Evolutionary conservation across 108 stramenopile genomes (phyloP).

Genomic region (Nitzschia sp.): DNA sequence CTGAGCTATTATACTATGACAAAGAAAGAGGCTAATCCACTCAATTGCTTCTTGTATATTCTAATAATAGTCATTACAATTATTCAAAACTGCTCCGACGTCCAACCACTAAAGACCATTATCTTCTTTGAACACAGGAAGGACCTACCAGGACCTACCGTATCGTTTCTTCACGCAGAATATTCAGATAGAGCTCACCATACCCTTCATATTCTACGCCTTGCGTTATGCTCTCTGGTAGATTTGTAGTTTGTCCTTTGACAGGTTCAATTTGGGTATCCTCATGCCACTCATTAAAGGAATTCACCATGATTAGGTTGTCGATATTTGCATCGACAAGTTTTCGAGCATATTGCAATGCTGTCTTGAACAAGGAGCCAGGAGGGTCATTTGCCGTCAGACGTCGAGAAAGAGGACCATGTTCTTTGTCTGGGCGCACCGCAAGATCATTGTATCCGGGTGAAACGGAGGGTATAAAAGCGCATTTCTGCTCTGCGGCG

Average conservation of each 20-base stretch:
- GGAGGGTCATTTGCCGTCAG: constrained; percentile 10
- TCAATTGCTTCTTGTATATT: too few species aligned
- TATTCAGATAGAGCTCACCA: constrained; percentile 33
- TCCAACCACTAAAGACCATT: too few species aligned
- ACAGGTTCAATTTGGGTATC: constrained; percentile 38
- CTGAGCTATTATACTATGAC: too few species aligned
- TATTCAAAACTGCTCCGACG: too few species aligned
- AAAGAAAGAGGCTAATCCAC: too few species aligned
- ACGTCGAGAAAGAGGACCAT: constrained; percentile 36
- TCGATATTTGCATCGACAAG: constrained; percentile 26
- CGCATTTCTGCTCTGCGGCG: constrained; percentile 17
- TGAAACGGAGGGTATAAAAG: constrained; percentile 31
- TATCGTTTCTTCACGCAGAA: constrained; percentile 14
- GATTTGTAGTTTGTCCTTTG: not conserved
- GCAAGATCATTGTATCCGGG: constrained; percentile 52
- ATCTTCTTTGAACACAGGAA: too few species aligned
- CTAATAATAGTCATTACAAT: too few species aligned
- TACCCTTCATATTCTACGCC: constrained; percentile 40
- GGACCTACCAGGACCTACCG: too few species aligned
- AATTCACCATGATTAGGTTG: constrained; percentile 45
- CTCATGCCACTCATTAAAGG: constrained; percentile 59
- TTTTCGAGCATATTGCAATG: constrained; percentile 16
- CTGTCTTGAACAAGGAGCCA: constrained; percentile 37
- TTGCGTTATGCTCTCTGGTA: constrained; percentile 12
- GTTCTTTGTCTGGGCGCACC: constrained; percentile 28